Evolutionary conservation across 257 asterid species (phyloP).

Genomic region (Scutellaria baicalensis): DNA sequence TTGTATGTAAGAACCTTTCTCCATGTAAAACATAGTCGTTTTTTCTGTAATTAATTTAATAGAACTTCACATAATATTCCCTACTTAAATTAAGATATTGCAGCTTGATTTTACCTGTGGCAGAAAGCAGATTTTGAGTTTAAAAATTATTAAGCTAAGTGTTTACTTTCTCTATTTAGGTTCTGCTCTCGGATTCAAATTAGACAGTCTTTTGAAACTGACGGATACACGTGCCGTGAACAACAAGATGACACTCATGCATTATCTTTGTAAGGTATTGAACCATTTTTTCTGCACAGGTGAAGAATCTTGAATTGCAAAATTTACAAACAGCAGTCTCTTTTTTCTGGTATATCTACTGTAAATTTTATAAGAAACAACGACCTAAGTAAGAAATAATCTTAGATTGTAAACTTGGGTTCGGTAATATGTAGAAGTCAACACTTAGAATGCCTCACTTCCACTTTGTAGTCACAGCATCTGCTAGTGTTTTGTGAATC

Average conservation of each 20-base stretch:
- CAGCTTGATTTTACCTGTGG: conserved; percentile 3
- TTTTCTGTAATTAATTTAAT: background rate
- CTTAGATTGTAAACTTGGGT: too few relatives aligned
- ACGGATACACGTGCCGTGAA: conserved; percentile 92
- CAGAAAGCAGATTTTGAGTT: conserved; percentile 9
- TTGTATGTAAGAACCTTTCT: background rate
- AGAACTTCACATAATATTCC: conserved; percentile 1
- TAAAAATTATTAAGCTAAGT: conserved; percentile 2
- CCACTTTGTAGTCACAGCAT: too few relatives aligned
- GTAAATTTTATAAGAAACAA: too few relatives aligned
- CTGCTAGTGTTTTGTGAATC: too few relatives aligned
- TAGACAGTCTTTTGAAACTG: conserved; percentile 98
- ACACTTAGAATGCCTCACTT: too few relatives aligned
- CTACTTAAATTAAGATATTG: background rate
- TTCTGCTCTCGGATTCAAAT: conserved; percentile 94
- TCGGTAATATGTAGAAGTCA: too few relatives aligned
- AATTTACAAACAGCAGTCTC: too few relatives aligned
- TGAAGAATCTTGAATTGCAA: background rate
- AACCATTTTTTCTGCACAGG: conserved; percentile 4
- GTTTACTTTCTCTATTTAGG: conserved; percentile 35
- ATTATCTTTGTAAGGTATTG: conserved; percentile 96
- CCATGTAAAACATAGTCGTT: background rate
- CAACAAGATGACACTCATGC: conserved; percentile 97
- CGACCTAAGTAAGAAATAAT: too few relatives aligned
- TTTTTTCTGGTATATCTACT: too few relatives aligned